Evolutionary conservation across 495 filamentous ascomycete genomes (phyloP).

Genomic region (Hyaloscypha bicolor): DNA sequence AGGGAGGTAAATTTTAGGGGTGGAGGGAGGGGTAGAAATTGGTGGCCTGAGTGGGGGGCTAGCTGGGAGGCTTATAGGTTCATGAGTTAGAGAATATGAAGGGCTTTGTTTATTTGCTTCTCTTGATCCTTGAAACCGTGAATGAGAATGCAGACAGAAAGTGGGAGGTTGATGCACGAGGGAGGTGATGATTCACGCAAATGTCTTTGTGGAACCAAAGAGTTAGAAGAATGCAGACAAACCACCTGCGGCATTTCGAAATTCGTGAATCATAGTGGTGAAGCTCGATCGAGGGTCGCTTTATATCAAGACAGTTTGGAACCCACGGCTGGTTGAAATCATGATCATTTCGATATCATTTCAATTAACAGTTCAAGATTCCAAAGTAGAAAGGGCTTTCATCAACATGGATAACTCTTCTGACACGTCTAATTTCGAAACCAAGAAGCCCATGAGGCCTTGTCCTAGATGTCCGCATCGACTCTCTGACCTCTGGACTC

Average conservation of each 20-base stretch:
- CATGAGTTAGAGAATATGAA: background rate
- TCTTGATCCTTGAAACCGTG: background rate
- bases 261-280: background rate
- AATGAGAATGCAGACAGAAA: too few species aligned
- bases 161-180: too few species aligned
- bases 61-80: background rate
- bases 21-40: background rate
- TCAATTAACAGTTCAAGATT: background rate
- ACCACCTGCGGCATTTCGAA: background rate
- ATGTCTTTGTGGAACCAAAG: background rate
- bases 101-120: background rate
- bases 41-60: background rate
- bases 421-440: too few species aligned
- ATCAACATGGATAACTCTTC: background rate
- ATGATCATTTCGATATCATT: background rate
- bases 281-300: background rate
- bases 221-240: background rate
- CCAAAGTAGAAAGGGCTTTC: background rate
- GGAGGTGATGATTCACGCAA: background rate
- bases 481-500: background rate
- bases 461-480: constrained; percentile 7
- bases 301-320: background rate
- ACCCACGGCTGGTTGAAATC: background rate
- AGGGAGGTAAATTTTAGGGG: background rate
- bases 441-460: background rate